Evolutionary conservation across 768 basidiomycete genomes (phyloP).

Genomic region (Tricholoma hemisulphureum): DNA sequence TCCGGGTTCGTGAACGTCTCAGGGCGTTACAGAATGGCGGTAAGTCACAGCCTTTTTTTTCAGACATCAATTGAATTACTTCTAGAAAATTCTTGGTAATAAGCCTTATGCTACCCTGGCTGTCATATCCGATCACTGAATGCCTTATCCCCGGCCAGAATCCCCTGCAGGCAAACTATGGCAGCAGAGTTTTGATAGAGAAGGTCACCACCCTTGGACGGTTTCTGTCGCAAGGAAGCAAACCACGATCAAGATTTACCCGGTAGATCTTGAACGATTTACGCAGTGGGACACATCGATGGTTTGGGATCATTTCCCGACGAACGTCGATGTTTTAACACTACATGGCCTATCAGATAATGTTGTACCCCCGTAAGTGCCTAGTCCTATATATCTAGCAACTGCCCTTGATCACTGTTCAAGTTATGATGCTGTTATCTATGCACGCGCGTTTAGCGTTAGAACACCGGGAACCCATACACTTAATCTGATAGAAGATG

Average conservation of each 20-base stretch:
- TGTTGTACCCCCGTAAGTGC: conserved; percentile 66
- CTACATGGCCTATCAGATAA: conserved; percentile 73
- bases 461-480: conserved; percentile 68
- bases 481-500: conserved; percentile 66
- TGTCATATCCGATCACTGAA: conserved; percentile 11
- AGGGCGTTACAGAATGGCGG: conserved; percentile 77
- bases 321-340: conserved; percentile 62
- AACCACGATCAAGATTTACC: conserved; percentile 50
- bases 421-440: conserved; percentile 74
- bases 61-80: conserved; percentile 2
- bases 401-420: not conserved
- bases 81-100: conserved; percentile 46
- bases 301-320: conserved; percentile 69
- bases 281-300: conserved; percentile 63
- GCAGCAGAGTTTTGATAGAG: conserved; percentile 48
- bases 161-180: conserved; percentile 34
- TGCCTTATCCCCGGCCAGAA: conserved; percentile 23
- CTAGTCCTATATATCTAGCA: not conserved
- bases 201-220: conserved; percentile 64
- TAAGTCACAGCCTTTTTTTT: conserved; percentile 35
- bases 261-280: conserved; percentile 61
- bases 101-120: conserved; percentile 4
- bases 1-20: conserved; percentile 70
- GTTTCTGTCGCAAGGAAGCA: conserved; percentile 65
- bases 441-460: conserved; percentile 55